Percentiles rank a stretch among this genome's conserved stretches.
Conservation (phyloP, 495 filamentous ascomycete genomes). For the Bacidia gigantensis region DNA sequence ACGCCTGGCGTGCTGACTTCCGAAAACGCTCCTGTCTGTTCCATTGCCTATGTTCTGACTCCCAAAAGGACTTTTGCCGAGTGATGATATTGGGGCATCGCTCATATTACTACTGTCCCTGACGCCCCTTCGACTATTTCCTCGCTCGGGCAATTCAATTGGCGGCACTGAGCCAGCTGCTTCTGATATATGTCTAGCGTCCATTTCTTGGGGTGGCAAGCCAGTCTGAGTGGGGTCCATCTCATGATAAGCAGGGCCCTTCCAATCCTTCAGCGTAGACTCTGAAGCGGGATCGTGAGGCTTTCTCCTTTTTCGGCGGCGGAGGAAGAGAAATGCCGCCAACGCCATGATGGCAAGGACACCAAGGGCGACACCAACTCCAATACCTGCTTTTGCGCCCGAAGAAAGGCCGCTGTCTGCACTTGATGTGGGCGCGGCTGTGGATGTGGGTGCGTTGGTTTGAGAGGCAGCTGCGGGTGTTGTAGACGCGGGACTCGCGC, state of each 20-base stretch:
- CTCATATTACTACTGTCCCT: background rate
- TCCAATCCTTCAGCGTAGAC: background rate
- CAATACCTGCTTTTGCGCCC: conserved; percentile 24
- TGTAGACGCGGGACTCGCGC: background rate
- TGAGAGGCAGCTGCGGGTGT: conserved; percentile 15
- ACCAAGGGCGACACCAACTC: conserved; percentile 11
- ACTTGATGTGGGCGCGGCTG: conserved; percentile 27
- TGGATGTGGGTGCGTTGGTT: conserved; percentile 25
- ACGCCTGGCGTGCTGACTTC: background rate
- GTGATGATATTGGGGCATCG: background rate
- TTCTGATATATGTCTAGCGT: background rate
- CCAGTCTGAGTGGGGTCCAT: background rate
- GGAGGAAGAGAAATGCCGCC: background rate
- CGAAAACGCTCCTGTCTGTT: background rate
- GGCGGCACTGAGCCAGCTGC: background rate
- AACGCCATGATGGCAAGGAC: background rate
- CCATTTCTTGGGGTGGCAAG: background rate
- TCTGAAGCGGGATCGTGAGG: background rate
- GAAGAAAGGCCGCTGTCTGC: conserved; percentile 14
- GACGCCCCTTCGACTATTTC: background rate
- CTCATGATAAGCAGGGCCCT: background rate
- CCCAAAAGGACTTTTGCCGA: background rate
- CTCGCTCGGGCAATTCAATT: background rate
- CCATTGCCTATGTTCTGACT: background rate
- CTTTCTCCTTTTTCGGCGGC: conserved; percentile 2